A percentile compares a stretch with the other conserved stretches of the same genome.
phyloP scores from a whole-genome alignment of 768 basidiomycete species.

The Panaeolus cyanescens region DNA sequence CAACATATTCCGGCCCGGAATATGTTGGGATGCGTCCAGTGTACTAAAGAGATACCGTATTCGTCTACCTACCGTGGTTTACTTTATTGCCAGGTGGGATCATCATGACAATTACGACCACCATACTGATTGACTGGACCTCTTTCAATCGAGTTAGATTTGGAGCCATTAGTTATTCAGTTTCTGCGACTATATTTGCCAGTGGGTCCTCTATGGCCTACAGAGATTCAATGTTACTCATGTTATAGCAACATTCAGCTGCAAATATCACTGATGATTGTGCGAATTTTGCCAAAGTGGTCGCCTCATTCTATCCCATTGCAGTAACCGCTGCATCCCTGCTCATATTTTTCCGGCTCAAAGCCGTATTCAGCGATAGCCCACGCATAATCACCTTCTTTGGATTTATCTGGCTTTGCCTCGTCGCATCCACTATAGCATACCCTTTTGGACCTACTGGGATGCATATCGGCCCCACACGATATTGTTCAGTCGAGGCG shows the following conservation, averaged over 20 bases:
- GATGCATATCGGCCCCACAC: background rate
- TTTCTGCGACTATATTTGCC: no score
- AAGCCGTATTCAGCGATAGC: background rate
- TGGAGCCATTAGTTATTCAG: no score
- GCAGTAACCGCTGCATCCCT: background rate
- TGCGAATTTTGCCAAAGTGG: background rate
- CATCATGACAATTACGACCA: no score
- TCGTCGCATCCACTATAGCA: background rate
- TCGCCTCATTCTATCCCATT: background rate
- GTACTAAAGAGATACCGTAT: constrained; percentile 16
- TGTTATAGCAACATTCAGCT: background rate
- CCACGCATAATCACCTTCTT: background rate
- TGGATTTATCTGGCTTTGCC: background rate
- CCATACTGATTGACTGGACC: no score
- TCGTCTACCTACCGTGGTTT: constrained; percentile 17
- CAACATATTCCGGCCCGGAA: no score
- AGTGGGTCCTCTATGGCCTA: no score
- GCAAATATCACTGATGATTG: background rate
- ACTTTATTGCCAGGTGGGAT: constrained; percentile 22
- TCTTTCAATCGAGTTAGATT: no score
- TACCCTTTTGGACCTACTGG: background rate
- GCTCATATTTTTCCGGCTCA: background rate
- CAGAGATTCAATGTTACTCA: background rate
- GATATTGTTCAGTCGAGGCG: background rate
- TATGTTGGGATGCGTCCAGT: constrained; percentile 15